Evolutionary conservation across 2,329 filamentous ascomycete genomes (phyloP), one percentile per base, ranked within the genome.

Genomic region (Colletotrichum lindemuthianum): DNA sequence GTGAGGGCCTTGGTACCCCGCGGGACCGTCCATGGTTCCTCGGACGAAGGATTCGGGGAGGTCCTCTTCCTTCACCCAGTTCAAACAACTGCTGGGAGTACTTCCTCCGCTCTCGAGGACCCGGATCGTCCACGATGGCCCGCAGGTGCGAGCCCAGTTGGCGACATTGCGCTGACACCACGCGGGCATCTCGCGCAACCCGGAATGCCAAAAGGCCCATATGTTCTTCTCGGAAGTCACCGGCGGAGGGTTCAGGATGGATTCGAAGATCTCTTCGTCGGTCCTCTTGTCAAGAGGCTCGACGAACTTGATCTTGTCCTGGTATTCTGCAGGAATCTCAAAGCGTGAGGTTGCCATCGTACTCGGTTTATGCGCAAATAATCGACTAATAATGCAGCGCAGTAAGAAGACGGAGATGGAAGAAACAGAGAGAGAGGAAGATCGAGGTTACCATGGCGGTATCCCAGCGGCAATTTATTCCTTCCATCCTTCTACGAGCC

Each of bases 171-270:
- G 76, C 52, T 76, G 72, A 36, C 73, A 76, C 78, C 78, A 81
- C 6, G 59, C 61, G 1, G 75, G 76, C 75, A 81, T 78, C 6
- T 51, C 37, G 56, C 36, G 24, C 0, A 78, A 60, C 0, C 81
- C 78, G 8, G 72, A 74, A 54, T 82, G 73, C 79, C 79, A 82
- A 59, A 80, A 79, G 2, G 78, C 78, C 79, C 79, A 82, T 5
- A 82, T 73, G 51, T 82, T 82, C 65, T 77, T 79, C 51, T 81
- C 78, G 0, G 76, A 77, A 1, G 71, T 75, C 41, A 77, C 60
- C 6, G 76, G 73, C 1, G 66, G 70, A 36, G 72, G 74, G 0
- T 66, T 57, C 13, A 63, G 60, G 0, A 79, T 69, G 2, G 70
- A 67, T 1, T 64, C 11, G 2, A 75, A 16, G 9, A 79, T 77